Evolutionary conservation across 2,329 filamentous ascomycete genomes (phyloP).

Genomic region (Alternaria hordeiaustralica): DNA sequence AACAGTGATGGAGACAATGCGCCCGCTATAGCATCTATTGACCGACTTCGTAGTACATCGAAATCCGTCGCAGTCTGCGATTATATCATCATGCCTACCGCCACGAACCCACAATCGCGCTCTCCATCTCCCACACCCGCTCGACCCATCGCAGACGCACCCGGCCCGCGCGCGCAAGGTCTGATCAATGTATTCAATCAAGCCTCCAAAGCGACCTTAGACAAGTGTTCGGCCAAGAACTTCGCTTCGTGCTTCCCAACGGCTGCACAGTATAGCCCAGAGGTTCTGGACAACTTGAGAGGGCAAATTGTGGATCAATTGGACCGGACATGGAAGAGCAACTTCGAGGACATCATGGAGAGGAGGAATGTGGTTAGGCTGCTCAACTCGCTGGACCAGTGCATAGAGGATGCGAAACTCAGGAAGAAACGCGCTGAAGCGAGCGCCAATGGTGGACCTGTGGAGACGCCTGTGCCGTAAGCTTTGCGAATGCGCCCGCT

Average conservation of each 20-base stretch:
- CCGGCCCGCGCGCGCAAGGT: conserved; percentile 65
- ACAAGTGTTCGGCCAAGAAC: conserved; percentile 66
- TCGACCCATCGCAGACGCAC: conserved; percentile 61
- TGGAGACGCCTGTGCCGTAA: conserved; percentile 54
- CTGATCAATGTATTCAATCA: conserved; percentile 66
- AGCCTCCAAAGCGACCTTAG: conserved; percentile 65
- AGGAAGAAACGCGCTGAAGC: conserved; percentile 56
- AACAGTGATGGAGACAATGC: conserved; percentile 8
- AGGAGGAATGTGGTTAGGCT: conserved; percentile 63
- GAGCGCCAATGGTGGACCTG: conserved; percentile 44
- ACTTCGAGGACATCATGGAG: conserved; percentile 66
- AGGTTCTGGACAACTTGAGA: conserved; percentile 63
- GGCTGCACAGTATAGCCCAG: conserved; percentile 63
- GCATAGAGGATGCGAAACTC: conserved; percentile 64
- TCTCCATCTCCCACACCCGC: conserved; percentile 60
- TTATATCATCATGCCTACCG: conserved; percentile 36
- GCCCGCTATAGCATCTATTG: background rate
- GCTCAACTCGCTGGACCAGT: conserved; percentile 66
- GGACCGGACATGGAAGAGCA: conserved; percentile 61
- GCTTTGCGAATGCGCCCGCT: conserved; percentile 29
- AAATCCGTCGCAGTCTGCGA: background rate
- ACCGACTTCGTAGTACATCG: background rate
- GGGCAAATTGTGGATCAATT: conserved; percentile 65
- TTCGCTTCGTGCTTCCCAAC: conserved; percentile 71
- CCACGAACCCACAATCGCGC: conserved; percentile 39